These are phyloP conservation scores for Monilinia vaccinii-corymbosi DNA, from an alignment of 2,329 filamentous ascomycete genomes.

Conservation along the genomic window DNA sequence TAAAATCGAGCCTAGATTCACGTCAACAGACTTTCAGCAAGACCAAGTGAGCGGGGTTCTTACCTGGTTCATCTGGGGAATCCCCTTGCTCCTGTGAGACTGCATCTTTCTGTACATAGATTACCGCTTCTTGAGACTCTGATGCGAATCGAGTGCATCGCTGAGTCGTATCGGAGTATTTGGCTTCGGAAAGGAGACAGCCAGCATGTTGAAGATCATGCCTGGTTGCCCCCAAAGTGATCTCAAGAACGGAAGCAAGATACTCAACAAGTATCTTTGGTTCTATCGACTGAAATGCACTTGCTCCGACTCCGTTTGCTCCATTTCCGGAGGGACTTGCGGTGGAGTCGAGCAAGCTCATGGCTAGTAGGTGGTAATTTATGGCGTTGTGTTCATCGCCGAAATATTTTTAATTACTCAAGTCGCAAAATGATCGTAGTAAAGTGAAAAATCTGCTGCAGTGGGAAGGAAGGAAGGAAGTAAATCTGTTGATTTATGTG, in stretches of 20 bases:
- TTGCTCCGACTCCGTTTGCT: conserved; percentile 24
- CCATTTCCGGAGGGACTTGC: conserved; percentile 26
- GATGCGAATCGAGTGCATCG: conserved; percentile 83
- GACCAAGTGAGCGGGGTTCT: conserved; percentile 12
- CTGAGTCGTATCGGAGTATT: conserved; percentile 70
- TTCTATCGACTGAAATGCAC: conserved; percentile 48
- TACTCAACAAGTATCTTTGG: conserved; percentile 64
- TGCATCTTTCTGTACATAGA: conserved; percentile 79
- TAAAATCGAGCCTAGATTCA: conserved; percentile 35
- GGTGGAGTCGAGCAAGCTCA: conserved; percentile 27
- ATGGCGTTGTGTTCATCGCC: conserved; percentile 21
- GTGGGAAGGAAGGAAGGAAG: conserved; percentile 12
- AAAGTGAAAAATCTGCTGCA: conserved; percentile 11
- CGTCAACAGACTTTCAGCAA: conserved; percentile 25
- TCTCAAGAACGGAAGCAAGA: conserved; percentile 59
- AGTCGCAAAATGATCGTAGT: neutral
- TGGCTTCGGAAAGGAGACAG: conserved; percentile 69
- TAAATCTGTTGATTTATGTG: conserved; percentile 2
- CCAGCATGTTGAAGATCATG: conserved; percentile 72
- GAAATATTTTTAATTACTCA: conserved; percentile 1
- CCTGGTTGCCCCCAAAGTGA: conserved; percentile 65
- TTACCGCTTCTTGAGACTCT: conserved; percentile 73
- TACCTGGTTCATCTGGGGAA: conserved; percentile 32
- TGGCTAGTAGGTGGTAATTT: conserved; percentile 19
- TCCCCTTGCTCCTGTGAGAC: conserved; percentile 33